Conservation (phyloP, 2,329 filamentous ascomycete genomes). For the Cladosporium colombiae region DNA sequence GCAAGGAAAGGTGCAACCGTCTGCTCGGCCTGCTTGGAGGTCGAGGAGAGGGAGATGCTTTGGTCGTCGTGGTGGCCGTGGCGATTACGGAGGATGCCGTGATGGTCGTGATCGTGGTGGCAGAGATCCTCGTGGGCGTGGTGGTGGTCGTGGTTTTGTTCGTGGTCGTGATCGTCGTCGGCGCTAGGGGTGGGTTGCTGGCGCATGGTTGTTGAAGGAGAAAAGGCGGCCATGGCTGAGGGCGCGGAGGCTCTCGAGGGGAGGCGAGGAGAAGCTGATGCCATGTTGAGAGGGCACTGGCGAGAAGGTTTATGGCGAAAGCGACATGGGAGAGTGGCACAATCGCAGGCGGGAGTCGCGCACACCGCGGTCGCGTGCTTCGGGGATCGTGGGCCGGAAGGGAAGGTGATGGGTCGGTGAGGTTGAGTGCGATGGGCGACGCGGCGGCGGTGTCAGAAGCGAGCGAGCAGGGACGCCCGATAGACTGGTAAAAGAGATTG, state of each 20-base stretch:
- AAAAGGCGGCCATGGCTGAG: slow-evolving; percentile 12
- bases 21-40: slow-evolving; percentile 67
- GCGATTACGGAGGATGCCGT: slow-evolving; percentile 28
- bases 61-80: slow-evolving; percentile 31
- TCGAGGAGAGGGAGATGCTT: slow-evolving; percentile 45
- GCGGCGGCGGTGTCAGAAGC: background rate
- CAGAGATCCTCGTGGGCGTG: slow-evolving; percentile 32
- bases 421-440: background rate
- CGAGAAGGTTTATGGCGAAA: slow-evolving; percentile 17
- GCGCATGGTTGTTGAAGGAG: slow-evolving; percentile 15
- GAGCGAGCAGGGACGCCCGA: background rate
- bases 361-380: slow-evolving; percentile 14
- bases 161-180: slow-evolving; percentile 22
- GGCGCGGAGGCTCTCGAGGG: slow-evolving; percentile 4
- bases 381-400: background rate
- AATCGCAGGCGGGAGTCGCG: background rate
- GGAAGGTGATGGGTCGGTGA: slow-evolving; percentile 2
- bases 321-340: slow-evolving; percentile 19
- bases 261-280: slow-evolving; percentile 18
- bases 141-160: slow-evolving; percentile 12
- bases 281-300: slow-evolving; percentile 20
- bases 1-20: slow-evolving; percentile 85
- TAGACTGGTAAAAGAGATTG: background rate
- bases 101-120: slow-evolving; percentile 37
- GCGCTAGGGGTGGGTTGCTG: slow-evolving; percentile 28